Evolutionary conservation across 768 basidiomycete genomes (phyloP).

Genomic region (Panaeolus cyanescens): DNA sequence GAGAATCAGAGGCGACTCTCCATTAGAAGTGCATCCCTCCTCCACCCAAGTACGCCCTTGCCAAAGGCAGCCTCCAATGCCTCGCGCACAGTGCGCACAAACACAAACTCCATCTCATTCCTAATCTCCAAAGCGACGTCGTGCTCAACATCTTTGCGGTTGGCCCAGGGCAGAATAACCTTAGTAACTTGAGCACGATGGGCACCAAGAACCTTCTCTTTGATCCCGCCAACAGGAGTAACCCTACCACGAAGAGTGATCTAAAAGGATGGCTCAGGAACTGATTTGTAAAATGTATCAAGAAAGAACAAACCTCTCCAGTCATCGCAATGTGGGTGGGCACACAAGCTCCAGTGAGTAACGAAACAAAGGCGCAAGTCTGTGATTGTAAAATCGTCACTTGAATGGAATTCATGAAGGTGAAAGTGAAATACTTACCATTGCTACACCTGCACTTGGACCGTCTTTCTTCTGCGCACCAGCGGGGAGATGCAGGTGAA

Average conservation of each 20-base stretch:
- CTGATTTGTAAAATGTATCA: neutral
- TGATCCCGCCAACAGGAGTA: constrained; percentile 87
- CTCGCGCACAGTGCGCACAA: constrained; percentile 78
- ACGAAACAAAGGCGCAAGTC: constrained; percentile 85
- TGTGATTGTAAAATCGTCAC: constrained; percentile 22
- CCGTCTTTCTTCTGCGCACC: constrained; percentile 95
- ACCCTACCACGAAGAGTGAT: constrained; percentile 84
- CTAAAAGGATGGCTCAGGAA: constrained; percentile 28
- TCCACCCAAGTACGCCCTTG: constrained; percentile 65
- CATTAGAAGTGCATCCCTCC: constrained; percentile 42
- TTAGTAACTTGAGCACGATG: constrained; percentile 84
- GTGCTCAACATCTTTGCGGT: constrained; percentile 85
- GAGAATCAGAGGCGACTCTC: constrained; percentile 34
- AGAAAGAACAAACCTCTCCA: constrained; percentile 61
- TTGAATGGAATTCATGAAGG: neutral
- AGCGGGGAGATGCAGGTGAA: constrained; percentile 87
- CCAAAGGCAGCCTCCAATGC: constrained; percentile 86
- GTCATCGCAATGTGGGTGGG: constrained; percentile 84
- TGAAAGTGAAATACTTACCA: constrained; percentile 53
- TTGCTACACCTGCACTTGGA: constrained; percentile 87
- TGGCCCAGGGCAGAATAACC: constrained; percentile 83
- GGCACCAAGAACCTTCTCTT: constrained; percentile 90
- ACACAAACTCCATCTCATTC: constrained; percentile 78
- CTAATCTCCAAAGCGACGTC: constrained; percentile 78
- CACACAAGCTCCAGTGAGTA: constrained; percentile 76